Percentiles rank a stretch among this genome's conserved stretches.
Evolutionary conservation across 2,329 filamentous ascomycete genomes (phyloP).

Genomic region (Rhexocercosporidium sp.): DNA sequence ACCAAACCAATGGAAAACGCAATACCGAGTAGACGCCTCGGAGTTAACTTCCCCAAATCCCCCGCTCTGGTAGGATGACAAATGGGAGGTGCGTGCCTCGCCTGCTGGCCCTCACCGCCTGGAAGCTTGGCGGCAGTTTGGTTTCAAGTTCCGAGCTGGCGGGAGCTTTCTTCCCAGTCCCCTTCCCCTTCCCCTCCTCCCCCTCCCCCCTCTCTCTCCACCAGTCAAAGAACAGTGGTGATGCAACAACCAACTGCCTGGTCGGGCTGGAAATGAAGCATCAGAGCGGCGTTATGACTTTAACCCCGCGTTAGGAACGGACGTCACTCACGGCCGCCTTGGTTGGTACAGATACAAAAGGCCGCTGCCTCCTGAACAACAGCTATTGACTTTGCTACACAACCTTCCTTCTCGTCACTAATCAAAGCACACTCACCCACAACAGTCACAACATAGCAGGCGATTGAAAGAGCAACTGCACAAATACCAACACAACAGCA

Average conservation of each 20-base stretch:
- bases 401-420: not conserved
- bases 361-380: not conserved
- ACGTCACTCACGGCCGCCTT: not conserved
- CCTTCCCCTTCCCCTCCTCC: not conserved
- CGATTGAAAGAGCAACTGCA: not conserved
- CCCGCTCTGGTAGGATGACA: too few relatives aligned
- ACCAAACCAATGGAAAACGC: too few relatives aligned
- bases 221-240: not conserved
- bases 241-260: not conserved
- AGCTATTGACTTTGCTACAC: not conserved
- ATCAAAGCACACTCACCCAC: not conserved
- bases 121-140: not conserved
- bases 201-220: not conserved
- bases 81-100: too few relatives aligned
- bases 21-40: not conserved
- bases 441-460: not conserved
- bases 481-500: not conserved
- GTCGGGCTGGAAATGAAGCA: too few relatives aligned
- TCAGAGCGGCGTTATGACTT: conserved; percentile 1
- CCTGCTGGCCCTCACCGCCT: not conserved
- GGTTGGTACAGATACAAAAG: not conserved
- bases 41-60: not conserved
- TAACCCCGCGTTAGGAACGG: not conserved
- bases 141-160: not conserved
- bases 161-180: too few relatives aligned